Conservation (phyloP, 1,284 basidiomycete genomes). For the Sporisorium graminicola region DNA sequence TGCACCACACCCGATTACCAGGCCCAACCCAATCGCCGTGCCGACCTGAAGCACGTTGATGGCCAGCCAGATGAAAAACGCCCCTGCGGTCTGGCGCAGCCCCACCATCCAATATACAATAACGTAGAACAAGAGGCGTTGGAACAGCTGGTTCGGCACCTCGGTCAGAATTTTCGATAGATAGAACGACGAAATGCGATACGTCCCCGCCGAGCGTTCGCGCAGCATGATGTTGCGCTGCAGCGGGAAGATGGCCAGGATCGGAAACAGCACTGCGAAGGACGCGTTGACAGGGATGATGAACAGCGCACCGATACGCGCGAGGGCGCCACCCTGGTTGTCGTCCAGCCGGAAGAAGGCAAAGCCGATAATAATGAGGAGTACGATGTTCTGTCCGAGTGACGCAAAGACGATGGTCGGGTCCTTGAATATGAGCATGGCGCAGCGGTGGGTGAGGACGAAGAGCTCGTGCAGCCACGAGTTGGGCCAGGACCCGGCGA, state of each 20-base stretch:
- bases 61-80: conserved; percentile 56
- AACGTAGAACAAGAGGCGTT: conserved; percentile 37
- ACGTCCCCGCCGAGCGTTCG: conserved; percentile 52
- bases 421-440: conserved; percentile 51
- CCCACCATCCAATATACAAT: conserved; percentile 57
- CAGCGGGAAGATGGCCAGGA: conserved; percentile 53
- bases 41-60: conserved; percentile 46
- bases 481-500: conserved; percentile 46
- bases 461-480: conserved; percentile 48
- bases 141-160: conserved; percentile 49
- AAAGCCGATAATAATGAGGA: conserved; percentile 55
- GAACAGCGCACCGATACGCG: conserved; percentile 54
- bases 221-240: conserved; percentile 51
- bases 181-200: conserved; percentile 53
- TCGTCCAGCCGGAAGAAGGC: conserved; percentile 50
- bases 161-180: conserved; percentile 51
- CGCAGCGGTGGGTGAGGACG: conserved; percentile 45
- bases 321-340: conserved; percentile 50
- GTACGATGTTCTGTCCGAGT: conserved; percentile 39
- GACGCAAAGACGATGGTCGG: conserved; percentile 45
- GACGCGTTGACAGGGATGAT: conserved; percentile 53
- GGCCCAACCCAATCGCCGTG: conserved; percentile 38
- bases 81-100: conserved; percentile 20
- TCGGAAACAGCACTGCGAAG: conserved; percentile 49
- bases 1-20: conserved; percentile 48